Conservation (phyloP, 371 early-diverging fungal genomes). For the Mucor ambiguus region DNA sequence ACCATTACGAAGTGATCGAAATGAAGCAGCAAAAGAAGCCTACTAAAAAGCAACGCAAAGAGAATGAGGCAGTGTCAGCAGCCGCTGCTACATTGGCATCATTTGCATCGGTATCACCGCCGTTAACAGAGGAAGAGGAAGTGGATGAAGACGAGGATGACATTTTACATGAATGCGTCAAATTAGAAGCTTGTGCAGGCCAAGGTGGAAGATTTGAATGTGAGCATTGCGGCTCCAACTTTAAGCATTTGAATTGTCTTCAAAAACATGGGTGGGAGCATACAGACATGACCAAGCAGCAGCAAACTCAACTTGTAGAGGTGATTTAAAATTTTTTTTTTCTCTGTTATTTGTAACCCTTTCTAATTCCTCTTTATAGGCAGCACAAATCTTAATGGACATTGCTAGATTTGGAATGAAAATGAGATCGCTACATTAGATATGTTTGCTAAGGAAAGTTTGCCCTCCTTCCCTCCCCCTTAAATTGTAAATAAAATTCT, state of each 20-base stretch:
- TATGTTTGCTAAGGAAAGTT: no score
- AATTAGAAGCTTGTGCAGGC: conserved; percentile 36
- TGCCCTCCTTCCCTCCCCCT: no score
- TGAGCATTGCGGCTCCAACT: conserved; percentile 33
- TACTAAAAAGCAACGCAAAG: conserved; percentile 27
- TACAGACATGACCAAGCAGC: conserved; percentile 40
- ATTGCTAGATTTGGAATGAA: conserved; percentile 53
- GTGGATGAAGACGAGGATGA: conserved; percentile 1
- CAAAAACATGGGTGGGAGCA: conserved; percentile 45
- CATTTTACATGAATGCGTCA: conserved; percentile 23
- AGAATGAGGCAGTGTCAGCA: conserved; percentile 40
- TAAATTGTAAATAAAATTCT: no score
- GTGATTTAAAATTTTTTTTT: conserved; percentile 27
- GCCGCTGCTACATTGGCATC: conserved; percentile 51
- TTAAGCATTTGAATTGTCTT: conserved; percentile 41
- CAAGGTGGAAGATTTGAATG: conserved; percentile 34
- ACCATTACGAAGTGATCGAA: conserved; percentile 36
- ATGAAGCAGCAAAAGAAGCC: conserved; percentile 24
- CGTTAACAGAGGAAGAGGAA: conserved; percentile 5
- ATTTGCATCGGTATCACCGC: conserved; percentile 32
- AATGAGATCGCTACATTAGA: conserved; percentile 25
- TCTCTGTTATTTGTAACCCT: not conserved
- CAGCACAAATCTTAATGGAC: conserved; percentile 57
- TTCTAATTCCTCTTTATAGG: conserved; percentile 32
- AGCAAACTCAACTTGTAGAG: conserved; percentile 52